A percentile compares a stretch with the other conserved stretches of the same genome.
Conservation (phyloP, 108 stramenopile genomes). For the Cylindrotheca fusiformis region DNA sequence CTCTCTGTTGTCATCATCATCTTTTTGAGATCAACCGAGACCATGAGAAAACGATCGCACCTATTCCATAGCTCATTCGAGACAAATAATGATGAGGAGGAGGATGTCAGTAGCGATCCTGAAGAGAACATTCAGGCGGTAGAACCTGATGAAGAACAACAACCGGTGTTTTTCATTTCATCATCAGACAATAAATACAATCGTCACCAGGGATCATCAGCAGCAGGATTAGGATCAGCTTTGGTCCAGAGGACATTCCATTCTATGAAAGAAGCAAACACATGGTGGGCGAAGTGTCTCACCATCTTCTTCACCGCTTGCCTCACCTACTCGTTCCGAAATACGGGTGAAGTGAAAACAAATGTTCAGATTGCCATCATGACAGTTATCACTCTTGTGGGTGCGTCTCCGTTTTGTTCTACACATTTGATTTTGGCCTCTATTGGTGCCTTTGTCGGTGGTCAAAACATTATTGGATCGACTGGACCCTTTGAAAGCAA, state of each 20-base stretch:
- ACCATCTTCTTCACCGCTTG: slow-evolving; percentile 30
- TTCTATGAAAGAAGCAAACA: slow-evolving; percentile 9
- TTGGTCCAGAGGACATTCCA: neutral
- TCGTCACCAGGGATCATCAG: neutral
- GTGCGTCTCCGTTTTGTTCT: slow-evolving; percentile 28
- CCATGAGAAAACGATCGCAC: too few species aligned
- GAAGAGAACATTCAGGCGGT: slow-evolving; percentile 9
- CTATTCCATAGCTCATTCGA: too few species aligned
- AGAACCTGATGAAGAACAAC: slow-evolving; percentile 1
- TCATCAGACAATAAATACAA: neutral
- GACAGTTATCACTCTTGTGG: slow-evolving; percentile 43
- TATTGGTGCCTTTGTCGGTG: slow-evolving; percentile 48
- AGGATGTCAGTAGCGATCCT: slow-evolving; percentile 9
- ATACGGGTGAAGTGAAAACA: slow-evolving; percentile 2
- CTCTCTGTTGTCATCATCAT: slow-evolving; percentile 39
- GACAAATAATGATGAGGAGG: too few species aligned
- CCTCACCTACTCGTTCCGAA: slow-evolving; percentile 36
- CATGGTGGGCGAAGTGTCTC: slow-evolving; percentile 32
- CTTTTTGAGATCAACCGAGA: slow-evolving; percentile 34
- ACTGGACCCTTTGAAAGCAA: slow-evolving; percentile 1
- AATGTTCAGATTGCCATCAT: slow-evolving; percentile 52
- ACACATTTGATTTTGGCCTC: slow-evolving; percentile 34
- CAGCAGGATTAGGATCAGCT: slow-evolving; percentile 7
- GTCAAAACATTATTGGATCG: slow-evolving; percentile 48
- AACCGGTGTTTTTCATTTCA: neutral